These are phyloP conservation scores for Vitis hybrid DNA, from an alignment of 177 flowering plant species.

Conservation along the genomic window DNA sequence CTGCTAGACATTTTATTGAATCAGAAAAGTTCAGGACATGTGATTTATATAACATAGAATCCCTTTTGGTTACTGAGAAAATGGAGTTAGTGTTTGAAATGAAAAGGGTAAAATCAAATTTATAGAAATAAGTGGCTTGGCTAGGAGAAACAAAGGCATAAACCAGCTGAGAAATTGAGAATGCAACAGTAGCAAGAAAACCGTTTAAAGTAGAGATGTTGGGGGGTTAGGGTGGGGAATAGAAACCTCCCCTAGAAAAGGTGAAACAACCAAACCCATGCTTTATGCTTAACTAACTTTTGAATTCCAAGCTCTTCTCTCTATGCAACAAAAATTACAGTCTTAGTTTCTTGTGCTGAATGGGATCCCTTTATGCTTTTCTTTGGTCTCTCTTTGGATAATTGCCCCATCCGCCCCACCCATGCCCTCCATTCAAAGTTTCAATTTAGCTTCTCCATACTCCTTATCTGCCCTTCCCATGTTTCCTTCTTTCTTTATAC, in stretches of 20 bases:
- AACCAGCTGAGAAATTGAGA: slow-evolving; percentile 19
- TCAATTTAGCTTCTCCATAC: slow-evolving; percentile 21
- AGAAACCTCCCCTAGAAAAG: slow-evolving; percentile 17
- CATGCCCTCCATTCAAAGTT: slow-evolving; percentile 34
- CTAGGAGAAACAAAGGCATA: slow-evolving; percentile 14
- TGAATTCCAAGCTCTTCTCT: slow-evolving; percentile 58
- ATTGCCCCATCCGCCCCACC: slow-evolving; percentile 10
- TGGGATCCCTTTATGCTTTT: slow-evolving; percentile 69
- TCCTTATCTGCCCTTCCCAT: slow-evolving; percentile 14
- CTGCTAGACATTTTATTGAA: neutral
- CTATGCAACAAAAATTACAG: slow-evolving; percentile 44
- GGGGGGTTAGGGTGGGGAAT: slow-evolving; percentile 20
- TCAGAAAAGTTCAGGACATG: too few relatives aligned
- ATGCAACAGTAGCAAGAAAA: slow-evolving; percentile 44
- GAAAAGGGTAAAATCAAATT: too few relatives aligned
- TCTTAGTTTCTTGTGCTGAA: slow-evolving; percentile 66
- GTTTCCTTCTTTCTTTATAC: slow-evolving; percentile 1
- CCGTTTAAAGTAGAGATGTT: slow-evolving; percentile 35
- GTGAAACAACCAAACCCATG: slow-evolving; percentile 27
- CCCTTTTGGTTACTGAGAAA: neutral
- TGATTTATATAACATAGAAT: neutral
- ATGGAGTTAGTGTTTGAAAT: too few relatives aligned
- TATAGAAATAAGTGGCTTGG: neutral
- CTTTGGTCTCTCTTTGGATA: slow-evolving; percentile 40
- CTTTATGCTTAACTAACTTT: slow-evolving; percentile 46